These are phyloP conservation scores for Peniophora sp. DNA, from an alignment of 1,284 basidiomycete species.

Conservation along the genomic window DNA sequence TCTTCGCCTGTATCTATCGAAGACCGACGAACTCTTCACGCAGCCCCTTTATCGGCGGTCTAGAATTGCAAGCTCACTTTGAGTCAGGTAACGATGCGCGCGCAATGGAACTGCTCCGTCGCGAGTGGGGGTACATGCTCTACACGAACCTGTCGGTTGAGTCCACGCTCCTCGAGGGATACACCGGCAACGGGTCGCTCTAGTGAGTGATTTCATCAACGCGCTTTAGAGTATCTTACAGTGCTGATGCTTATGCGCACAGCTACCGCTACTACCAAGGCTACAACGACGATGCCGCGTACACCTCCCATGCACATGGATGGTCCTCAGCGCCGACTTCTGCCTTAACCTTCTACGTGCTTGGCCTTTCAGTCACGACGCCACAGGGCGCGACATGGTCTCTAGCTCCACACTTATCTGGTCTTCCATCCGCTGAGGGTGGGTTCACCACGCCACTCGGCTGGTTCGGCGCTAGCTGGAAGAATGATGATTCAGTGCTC, in stretches of 20 bases:
- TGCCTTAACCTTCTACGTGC: constrained; percentile 34
- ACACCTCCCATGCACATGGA: constrained; percentile 36
- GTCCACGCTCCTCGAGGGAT: constrained; percentile 44
- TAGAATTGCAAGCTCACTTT: constrained; percentile 43
- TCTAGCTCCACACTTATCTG: constrained; percentile 33
- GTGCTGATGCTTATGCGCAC: not conserved
- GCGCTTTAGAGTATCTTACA: not conserved
- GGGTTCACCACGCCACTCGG: constrained; percentile 35
- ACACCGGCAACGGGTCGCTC: constrained; percentile 42
- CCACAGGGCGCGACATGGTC: constrained; percentile 31
- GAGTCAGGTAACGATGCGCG: constrained; percentile 36
- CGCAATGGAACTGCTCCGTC: constrained; percentile 38
- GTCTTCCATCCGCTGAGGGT: constrained; percentile 29
- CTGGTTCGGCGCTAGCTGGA: constrained; percentile 32
- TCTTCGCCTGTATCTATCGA: constrained; percentile 44
- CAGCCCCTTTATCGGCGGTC: not conserved
- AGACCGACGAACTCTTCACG: constrained; percentile 1
- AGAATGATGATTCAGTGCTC: constrained; percentile 12
- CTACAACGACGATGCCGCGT: constrained; percentile 39
- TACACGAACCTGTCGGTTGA: constrained; percentile 43
- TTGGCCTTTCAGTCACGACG: constrained; percentile 32
- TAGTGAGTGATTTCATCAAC: constrained; percentile 21
- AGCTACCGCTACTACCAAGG: constrained; percentile 38
- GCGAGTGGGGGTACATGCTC: constrained; percentile 49
- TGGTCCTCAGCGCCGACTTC: constrained; percentile 28